Percentiles rank a stretch among this genome's conserved stretches.
Evolutionary conservation across 495 filamentous ascomycete species (phyloP).

Genomic region (Talaromyces ruber): DNA sequence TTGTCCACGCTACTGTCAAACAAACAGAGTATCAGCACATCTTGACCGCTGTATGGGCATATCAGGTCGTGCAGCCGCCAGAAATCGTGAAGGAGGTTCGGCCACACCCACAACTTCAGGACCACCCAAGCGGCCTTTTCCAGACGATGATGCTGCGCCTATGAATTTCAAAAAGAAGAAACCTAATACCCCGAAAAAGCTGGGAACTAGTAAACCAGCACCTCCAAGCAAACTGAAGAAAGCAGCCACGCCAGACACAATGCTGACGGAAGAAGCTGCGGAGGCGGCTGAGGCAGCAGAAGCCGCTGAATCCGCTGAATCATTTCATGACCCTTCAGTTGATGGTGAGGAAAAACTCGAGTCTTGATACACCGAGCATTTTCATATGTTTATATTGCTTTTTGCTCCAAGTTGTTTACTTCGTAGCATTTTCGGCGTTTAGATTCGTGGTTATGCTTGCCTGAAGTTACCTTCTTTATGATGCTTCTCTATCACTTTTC

Average conservation of each 20-base stretch:
- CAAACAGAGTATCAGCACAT: slow-evolving; percentile 61
- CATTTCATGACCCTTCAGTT: neutral
- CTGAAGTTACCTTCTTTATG: neutral
- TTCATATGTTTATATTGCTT: neutral
- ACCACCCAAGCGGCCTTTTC: slow-evolving; percentile 31
- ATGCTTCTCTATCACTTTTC: neutral
- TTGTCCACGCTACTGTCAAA: slow-evolving; percentile 51
- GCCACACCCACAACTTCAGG: slow-evolving; percentile 29
- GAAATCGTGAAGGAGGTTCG: slow-evolving; percentile 27
- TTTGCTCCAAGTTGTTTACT: neutral
- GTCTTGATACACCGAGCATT: neutral
- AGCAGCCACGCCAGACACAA: slow-evolving; percentile 10
- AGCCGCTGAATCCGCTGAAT: slow-evolving; percentile 1
- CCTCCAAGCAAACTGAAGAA: slow-evolving; percentile 39
- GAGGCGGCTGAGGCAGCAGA: slow-evolving; percentile 3
- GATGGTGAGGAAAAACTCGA: slow-evolving; percentile 2
- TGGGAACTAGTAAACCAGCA: slow-evolving; percentile 27
- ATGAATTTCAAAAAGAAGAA: slow-evolving; percentile 40
- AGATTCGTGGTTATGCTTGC: neutral
- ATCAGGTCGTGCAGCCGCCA: slow-evolving; percentile 57
- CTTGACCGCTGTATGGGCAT: slow-evolving; percentile 75
- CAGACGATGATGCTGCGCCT: slow-evolving; percentile 30
- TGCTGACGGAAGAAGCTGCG: slow-evolving; percentile 10
- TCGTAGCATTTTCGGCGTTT: slow-evolving; percentile 3
- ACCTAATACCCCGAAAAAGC: slow-evolving; percentile 30